Conservation (phyloP, 1,284 basidiomycete genomes). For the Ustilago lituana region DNA sequence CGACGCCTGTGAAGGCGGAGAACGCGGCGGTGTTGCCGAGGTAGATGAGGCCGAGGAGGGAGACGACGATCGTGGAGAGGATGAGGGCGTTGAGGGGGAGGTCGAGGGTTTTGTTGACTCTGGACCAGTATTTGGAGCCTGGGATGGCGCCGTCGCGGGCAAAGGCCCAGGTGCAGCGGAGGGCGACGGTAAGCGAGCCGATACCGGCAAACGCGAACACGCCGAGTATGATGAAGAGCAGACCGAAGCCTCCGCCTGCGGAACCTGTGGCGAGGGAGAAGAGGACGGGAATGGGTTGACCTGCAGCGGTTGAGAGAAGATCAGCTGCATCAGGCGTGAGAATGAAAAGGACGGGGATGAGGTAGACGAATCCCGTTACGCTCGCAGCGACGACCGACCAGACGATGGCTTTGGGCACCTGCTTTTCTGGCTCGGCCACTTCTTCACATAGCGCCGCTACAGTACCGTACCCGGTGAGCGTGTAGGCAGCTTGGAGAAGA, state of each 20-base stretch:
- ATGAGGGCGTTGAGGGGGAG: conserved; percentile 69
- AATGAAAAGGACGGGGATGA: conserved; percentile 70
- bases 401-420: conserved; percentile 57
- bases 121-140: conserved; percentile 66
- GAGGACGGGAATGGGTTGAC: conserved; percentile 69
- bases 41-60: conserved; percentile 68
- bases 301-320: conserved; percentile 67
- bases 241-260: conserved; percentile 69
- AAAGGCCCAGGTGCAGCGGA: conserved; percentile 70
- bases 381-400: conserved; percentile 69
- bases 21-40: conserved; percentile 55
- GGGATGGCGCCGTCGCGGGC: conserved; percentile 70
- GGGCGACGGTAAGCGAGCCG: conserved; percentile 69
- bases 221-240: conserved; percentile 70
- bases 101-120: conserved; percentile 68
- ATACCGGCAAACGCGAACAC: conserved; percentile 70
- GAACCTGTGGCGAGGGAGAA: conserved; percentile 69
- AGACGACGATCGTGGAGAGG: conserved; percentile 68
- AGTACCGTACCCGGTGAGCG: conserved; percentile 68
- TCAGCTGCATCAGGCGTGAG: conserved; percentile 68
- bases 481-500: conserved; percentile 65
- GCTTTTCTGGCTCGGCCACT: conserved; percentile 66
- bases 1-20: conserved; percentile 56
- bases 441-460: conserved; percentile 67
- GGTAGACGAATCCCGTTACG: conserved; percentile 69